phyloP scores from a whole-genome alignment of 2,329 filamentous ascomycete genomes.

The Fusarium sulawesiense region DNA sequence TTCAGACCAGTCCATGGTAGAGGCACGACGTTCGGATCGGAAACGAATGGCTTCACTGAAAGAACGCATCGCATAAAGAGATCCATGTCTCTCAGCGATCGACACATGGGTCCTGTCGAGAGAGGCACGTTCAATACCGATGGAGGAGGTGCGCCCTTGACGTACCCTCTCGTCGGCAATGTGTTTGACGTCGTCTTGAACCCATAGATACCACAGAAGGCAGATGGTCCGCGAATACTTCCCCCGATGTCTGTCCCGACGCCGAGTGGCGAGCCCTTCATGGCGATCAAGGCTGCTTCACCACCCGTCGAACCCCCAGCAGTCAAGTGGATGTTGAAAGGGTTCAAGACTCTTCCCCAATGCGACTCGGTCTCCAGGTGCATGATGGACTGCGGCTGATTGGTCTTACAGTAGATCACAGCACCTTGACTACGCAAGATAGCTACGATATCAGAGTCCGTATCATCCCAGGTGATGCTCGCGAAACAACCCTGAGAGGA shows the following conservation, averaged over 20 bases:
- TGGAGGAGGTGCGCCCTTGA: conserved; percentile 41
- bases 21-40: conserved; percentile 47
- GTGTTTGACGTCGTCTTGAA: conserved; percentile 21
- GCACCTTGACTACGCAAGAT: conserved; percentile 70
- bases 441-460: conserved; percentile 57
- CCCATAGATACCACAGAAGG: conserved; percentile 26
- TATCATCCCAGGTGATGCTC: conserved; percentile 19
- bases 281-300: conserved; percentile 50
- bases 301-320: conserved; percentile 73
- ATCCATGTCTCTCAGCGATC: conserved; percentile 41
- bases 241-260: conserved; percentile 21
- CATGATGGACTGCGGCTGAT: conserved; percentile 64
- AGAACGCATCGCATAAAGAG: conserved; percentile 34
- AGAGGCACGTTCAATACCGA: conserved; percentile 49
- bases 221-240: conserved; percentile 19
- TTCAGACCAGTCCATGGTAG: conserved; percentile 48
- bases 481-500: conserved; percentile 20
- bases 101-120: conserved; percentile 39
- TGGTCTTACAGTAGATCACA: conserved; percentile 75
- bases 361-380: conserved; percentile 67
- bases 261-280: conserved; percentile 42
- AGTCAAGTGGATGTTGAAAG: conserved; percentile 67
- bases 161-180: conserved; percentile 22
- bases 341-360: conserved; percentile 70
- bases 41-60: conserved; percentile 32